phyloP scores from a whole-genome alignment of 2,329 filamentous ascomycete genomes.

The Hansfordia pulvinata region DNA sequence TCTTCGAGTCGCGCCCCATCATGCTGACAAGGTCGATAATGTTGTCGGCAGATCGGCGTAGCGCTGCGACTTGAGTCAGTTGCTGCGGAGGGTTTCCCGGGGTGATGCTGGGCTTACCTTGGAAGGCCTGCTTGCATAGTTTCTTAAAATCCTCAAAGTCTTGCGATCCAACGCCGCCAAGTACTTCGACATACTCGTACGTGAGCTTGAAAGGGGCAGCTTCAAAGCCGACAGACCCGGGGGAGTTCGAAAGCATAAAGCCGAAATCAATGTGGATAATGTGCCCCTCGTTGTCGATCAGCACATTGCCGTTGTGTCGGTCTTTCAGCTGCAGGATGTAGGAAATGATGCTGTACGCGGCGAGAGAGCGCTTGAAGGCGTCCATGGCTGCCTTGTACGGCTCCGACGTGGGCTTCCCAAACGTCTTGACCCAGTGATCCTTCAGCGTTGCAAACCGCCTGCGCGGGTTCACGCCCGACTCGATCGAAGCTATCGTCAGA shows the following conservation, averaged over 20 bases:
- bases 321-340: conserved; percentile 79
- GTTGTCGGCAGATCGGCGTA: conserved; percentile 66
- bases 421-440: conserved; percentile 72
- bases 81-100: too few species aligned
- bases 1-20: conserved; percentile 73
- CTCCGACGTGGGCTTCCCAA: conserved; percentile 56
- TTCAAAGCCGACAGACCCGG: conserved; percentile 73
- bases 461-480: conserved; percentile 57
- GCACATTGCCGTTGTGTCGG: conserved; percentile 73
- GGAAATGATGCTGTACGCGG: conserved; percentile 74
- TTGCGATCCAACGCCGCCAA: conserved; percentile 57
- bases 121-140: conserved; percentile 73
- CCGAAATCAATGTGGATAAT: conserved; percentile 85
- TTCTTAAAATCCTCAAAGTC: conserved; percentile 66
- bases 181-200: conserved; percentile 72
- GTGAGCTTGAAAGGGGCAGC: conserved; percentile 80
- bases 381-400: conserved; percentile 60
- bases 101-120: too few species aligned
- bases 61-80: conserved; percentile 28
- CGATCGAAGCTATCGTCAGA: conserved; percentile 61
- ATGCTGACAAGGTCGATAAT: conserved; percentile 72
- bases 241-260: conserved; percentile 81
- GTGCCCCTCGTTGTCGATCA: conserved; percentile 75
- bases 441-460: conserved; percentile 67
- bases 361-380: conserved; percentile 69